phyloP scores from a whole-genome alignment of 148 eudicot genomes.

The Arbutus unedo region DNA sequence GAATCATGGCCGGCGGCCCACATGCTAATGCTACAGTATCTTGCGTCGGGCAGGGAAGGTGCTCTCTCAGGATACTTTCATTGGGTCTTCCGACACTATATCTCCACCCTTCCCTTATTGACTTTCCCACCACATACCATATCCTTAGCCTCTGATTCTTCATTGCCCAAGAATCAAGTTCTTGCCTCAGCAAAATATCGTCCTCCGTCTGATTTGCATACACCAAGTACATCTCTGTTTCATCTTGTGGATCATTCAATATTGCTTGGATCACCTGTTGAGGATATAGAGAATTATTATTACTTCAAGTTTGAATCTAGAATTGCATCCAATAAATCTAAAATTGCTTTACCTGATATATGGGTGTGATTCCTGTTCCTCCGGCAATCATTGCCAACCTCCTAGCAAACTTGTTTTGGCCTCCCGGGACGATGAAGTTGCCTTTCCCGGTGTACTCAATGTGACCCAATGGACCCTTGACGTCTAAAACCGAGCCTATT shows the following conservation, averaged over 20 bases:
- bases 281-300: too few species aligned
- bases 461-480: constrained; percentile 94
- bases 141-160: constrained; percentile 64
- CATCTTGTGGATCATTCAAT: constrained; percentile 70
- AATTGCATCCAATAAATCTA: not conserved
- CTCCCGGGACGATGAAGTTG: constrained; percentile 61
- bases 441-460: constrained; percentile 80
- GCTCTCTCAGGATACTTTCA: constrained; percentile 60
- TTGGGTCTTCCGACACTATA: constrained; percentile 57
- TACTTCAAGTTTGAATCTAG: not conserved
- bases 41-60: constrained; percentile 51
- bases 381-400: constrained; percentile 88
- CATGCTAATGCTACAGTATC: constrained; percentile 70
- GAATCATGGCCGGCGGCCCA: constrained; percentile 95
- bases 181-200: constrained; percentile 67
- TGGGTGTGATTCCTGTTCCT: constrained; percentile 88
- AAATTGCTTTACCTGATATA: constrained; percentile 41
- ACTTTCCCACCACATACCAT: constrained; percentile 80
- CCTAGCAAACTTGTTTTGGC: constrained; percentile 53
- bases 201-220: constrained; percentile 88
- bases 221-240: constrained; percentile 76
- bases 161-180: constrained; percentile 74
- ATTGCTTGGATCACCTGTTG: constrained; percentile 68
- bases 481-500: constrained; percentile 52
- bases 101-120: constrained; percentile 53